Evolutionary conservation across 2,329 filamentous ascomycete genomes (phyloP), one percentile per base, ranked within the genome.

Genomic region (Trichophyton simii): DNA sequence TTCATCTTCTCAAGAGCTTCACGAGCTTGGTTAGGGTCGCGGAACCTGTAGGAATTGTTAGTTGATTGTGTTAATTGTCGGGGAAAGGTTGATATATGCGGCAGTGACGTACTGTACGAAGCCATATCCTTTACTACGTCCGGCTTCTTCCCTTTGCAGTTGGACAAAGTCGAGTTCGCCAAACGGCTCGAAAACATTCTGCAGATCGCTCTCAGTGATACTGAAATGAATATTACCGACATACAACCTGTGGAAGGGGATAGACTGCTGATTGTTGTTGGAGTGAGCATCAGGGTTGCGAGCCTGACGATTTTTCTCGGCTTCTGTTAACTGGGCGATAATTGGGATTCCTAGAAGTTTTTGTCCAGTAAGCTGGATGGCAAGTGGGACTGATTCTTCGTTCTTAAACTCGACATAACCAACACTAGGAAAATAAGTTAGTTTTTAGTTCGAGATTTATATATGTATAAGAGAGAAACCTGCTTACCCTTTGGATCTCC

Each of bases 151-250:
- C 77, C 95, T 96, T 75, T 99, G 95, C 62, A 99, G 82, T 73
- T 96, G 91, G 63, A 96, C 91, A 75, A 96, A 96, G 73, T 97
- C 94, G 62, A 99, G 86, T 78, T 96, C 91, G 69, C 94, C 94
- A 76, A 96, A 99, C 1, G 94, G 92, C 77, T 95, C 90, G 75
- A 99, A 99, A 64, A 99, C 91, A 73, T 92, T 91, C 80, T 92
- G 87, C 67, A 99, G 80, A 77, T 99, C 95, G 74, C 87, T 86
- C 77, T 99, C 94, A 72, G 91, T 96, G 73, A 99, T 95, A 74
- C 91, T 96, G 82, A 99, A 99, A 79, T 99, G 94, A 68, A 99
- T 97, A 74, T 99, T 99, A 76, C 94, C 94, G 68, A 99, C 92
- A 75, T 97, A 99, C 63, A 99, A 87, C 68, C 95, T 89, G 77